A percentile compares a stretch with the other conserved stretches of the same genome.
Evolutionary conservation across 192 early-diverging fungal species (phyloP).

Genomic region (Coemansia sp.): DNA sequence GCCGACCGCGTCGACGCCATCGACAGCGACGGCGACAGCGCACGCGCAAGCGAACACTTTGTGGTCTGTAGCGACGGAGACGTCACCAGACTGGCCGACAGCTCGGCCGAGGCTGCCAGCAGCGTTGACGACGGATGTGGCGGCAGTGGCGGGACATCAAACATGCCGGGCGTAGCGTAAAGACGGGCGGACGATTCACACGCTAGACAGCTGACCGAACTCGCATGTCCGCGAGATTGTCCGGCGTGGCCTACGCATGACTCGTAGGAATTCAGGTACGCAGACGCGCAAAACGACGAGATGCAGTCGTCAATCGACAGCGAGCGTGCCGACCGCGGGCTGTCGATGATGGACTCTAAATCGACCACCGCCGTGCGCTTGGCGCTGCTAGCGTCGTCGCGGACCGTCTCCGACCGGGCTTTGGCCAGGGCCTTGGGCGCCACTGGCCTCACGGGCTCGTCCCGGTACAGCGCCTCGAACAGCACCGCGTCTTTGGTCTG

Average conservation of each 20-base stretch:
- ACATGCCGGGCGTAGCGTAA: conserved; percentile 3
- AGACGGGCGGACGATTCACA: conserved; percentile 4
- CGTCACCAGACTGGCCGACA: background rate
- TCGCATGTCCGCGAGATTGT: background rate
- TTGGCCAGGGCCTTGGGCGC: background rate
- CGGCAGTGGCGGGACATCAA: conserved; percentile 9
- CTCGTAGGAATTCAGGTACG: conserved; percentile 6
- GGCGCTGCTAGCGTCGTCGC: conserved; percentile 1
- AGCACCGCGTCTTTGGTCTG: conserved; percentile 6
- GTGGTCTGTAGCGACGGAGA: background rate
- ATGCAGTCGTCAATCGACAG: conserved; percentile 49
- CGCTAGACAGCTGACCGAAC: conserved; percentile 12
- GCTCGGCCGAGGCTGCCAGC: background rate
- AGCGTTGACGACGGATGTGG: background rate
- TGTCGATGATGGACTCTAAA: conserved; percentile 44
- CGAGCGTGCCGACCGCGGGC: conserved; percentile 38
- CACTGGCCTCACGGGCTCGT: background rate
- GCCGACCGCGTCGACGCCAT: conserved; percentile 2
- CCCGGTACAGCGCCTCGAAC: background rate
- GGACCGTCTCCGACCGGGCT: conserved; percentile 2
- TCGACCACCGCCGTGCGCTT: conserved; percentile 9
- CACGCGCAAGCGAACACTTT: background rate
- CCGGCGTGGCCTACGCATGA: conserved; percentile 1
- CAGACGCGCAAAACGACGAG: conserved; percentile 26
- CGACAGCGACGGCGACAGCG: conserved; percentile 6